Base-by-base conservation (phyloP, 2,329 filamentous ascomycete species). In the Laburnicola sp. region DNA sequence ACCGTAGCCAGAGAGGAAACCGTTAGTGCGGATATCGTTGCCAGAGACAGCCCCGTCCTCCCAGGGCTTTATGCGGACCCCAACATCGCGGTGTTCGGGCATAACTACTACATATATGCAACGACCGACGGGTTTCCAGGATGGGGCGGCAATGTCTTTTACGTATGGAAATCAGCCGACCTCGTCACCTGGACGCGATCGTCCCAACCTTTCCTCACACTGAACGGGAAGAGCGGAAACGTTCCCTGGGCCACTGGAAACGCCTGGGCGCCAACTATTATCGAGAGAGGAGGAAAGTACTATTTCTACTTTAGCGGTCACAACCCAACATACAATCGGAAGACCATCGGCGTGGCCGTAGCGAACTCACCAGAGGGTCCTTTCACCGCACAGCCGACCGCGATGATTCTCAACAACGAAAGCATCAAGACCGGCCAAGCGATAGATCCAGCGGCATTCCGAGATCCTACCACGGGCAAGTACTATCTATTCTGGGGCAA, bases 401-500 rank as follows among this genome's bases (percentile, higher is more conserved):
- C 65, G n/a, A 63, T 68, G 53, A 64, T 68, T 38, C 45, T 65
- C 4, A 66, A 68, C 52, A 60, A 65, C 44, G 64, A 64, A 32
- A 46, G 39, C 27, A 22, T 61, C 11, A 68, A 46, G 2, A 62
- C 57, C 3, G 50, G 50, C 45, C 65, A 68, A 25, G 65, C 65
- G 0, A 68, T 68, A 26, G 65, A 66, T 35, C 51, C 65, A 1
- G 61, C 53, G 1, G 60, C 59, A 2, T 68, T 68, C 53, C 43
- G 37, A 6, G 65, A 68, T 32, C 65, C 62, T 0, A 57, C 48
- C 0, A 63, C 62, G 0, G 64, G 59, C 3, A 64, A 55, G 21
- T 66, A 65, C 50, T 68, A 65, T 25, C 51, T 68, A 9, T 65
- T 66, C 51, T 68, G 64, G 63, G 64, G 64, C 32, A 68, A 66